A percentile compares a stretch with the other conserved stretches of the same genome.
Evolutionary conservation across 148 eudicot genomes (phyloP).

Genomic region (Limonium bicolor): DNA sequence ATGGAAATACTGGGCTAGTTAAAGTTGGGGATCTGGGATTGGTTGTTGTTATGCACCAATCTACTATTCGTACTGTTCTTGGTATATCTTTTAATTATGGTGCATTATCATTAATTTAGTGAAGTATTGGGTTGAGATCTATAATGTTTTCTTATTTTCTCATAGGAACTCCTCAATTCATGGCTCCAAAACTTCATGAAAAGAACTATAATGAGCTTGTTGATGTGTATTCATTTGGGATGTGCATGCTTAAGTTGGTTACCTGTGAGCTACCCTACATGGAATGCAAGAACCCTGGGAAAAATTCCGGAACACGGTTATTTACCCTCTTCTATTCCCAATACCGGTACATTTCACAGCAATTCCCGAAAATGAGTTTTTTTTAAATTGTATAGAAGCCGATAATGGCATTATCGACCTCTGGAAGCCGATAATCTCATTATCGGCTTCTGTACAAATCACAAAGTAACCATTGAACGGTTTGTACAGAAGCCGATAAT

Average conservation of each 20-base stretch:
- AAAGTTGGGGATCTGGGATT: constrained; percentile 84
- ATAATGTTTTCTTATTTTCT: neutral
- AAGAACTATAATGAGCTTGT: constrained; percentile 70
- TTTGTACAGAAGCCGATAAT: no score
- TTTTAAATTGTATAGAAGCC: no score
- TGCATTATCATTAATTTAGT: neutral
- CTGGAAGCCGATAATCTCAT: no score
- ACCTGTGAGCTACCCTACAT: constrained; percentile 73
- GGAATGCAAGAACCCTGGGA: constrained; percentile 64
- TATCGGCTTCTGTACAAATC: no score
- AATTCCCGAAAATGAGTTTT: no score
- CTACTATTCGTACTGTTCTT: constrained; percentile 49
- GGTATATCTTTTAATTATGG: constrained; percentile 16
- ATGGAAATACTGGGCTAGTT: constrained; percentile 70
- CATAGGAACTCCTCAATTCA: constrained; percentile 73
- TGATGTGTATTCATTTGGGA: constrained; percentile 75
- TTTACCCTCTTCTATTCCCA: no score
- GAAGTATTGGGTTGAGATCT: no score
- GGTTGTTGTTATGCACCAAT: constrained; percentile 52
- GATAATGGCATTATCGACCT: no score
- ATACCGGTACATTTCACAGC: no score
- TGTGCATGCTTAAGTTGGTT: constrained; percentile 70
- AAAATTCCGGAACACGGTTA: no score
- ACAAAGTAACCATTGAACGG: no score
- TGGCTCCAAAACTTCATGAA: constrained; percentile 83